These are phyloP conservation scores for Kazachstania sp. DNA, from an alignment of 1,139 yeast genomes.

Conservation along the genomic window DNA sequence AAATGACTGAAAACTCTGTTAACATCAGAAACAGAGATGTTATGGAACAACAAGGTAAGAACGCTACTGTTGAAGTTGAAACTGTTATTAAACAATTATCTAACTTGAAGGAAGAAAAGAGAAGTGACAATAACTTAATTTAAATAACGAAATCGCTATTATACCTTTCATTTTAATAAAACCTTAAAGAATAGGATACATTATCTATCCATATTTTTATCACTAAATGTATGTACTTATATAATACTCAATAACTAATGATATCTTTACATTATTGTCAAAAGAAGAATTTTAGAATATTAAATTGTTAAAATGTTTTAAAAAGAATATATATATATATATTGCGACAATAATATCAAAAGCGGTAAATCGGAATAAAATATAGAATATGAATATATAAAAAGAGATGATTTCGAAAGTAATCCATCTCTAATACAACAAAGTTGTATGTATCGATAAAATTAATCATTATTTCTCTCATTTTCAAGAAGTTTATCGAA, in stretches of 20 bases:
- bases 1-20: conserved; percentile 66
- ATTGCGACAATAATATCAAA: background rate
- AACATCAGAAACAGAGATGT: conserved; percentile 92
- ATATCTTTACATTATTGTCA: background rate
- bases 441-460: no score
- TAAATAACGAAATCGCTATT: conserved; percentile 8
- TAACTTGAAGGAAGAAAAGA: conserved; percentile 56
- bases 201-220: no score
- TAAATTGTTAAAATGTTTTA: background rate
- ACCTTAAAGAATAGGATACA: no score
- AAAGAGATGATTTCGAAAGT: background rate
- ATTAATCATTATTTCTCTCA: conserved; percentile 11
- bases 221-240: background rate
- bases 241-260: background rate
- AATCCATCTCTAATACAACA: no score
- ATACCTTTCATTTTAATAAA: background rate
- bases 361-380: background rate
- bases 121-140: conserved; percentile 48
- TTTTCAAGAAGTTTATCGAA: conserved; percentile 17
- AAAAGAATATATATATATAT: background rate
- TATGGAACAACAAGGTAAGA: conserved; percentile 77
- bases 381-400: background rate
- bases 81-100: conserved; percentile 60
- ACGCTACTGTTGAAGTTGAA: conserved; percentile 65
- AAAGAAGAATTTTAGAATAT: background rate